Conservation (phyloP, 2,329 filamentous ascomycete genomes). For the Trichoderma koningiopsis region DNA sequence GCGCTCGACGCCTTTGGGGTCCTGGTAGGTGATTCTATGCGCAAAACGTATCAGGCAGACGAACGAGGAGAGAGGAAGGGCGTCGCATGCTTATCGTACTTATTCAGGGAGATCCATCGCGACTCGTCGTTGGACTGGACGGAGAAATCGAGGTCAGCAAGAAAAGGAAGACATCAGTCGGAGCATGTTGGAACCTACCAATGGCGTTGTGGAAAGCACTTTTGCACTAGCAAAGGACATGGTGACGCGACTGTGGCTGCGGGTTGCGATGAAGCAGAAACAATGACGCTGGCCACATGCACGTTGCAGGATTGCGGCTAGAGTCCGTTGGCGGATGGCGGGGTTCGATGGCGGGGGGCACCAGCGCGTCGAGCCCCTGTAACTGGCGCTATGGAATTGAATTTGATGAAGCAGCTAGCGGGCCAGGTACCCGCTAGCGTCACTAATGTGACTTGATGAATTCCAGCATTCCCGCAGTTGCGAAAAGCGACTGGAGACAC, state of each 20-base stretch:
- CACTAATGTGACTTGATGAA: no score
- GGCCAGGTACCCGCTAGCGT: background rate
- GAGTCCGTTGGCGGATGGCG: slow-evolving; percentile 11
- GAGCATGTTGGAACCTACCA: slow-evolving; percentile 41
- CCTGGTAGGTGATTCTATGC: slow-evolving; percentile 63
- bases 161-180: background rate
- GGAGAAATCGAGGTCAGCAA: background rate
- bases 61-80: background rate
- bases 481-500: no score
- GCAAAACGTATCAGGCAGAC: background rate
- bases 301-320: background rate
- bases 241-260: background rate
- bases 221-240: slow-evolving; percentile 50
- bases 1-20: slow-evolving; percentile 59
- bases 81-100: slow-evolving; percentile 43
- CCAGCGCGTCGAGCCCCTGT: background rate
- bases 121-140: slow-evolving; percentile 54
- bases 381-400: background rate
- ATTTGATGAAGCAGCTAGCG: background rate
- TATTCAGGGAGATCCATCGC: slow-evolving; percentile 61
- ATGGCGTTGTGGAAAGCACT: slow-evolving; percentile 46
- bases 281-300: background rate
- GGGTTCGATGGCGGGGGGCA: background rate
- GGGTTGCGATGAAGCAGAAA: background rate
- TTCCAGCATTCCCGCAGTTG: no score